Percentiles rank a stretch among this genome's conserved stretches.
These are phyloP conservation scores for Macroventuria anomochaeta DNA, from an alignment of 2,329 filamentous ascomycete species.

Conservation along the genomic window DNA sequence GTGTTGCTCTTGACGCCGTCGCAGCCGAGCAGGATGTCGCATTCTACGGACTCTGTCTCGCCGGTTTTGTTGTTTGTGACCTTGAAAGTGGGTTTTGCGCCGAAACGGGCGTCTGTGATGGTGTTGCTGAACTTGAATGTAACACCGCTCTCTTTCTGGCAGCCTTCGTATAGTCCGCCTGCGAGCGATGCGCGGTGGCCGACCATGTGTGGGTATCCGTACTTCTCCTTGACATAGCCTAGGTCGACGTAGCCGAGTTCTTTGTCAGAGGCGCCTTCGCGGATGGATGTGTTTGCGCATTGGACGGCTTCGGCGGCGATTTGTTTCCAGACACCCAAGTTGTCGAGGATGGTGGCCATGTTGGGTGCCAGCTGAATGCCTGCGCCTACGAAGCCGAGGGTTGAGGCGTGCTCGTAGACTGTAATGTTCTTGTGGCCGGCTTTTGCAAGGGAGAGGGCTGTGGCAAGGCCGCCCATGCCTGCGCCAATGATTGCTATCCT, in stretches of 20 bases:
- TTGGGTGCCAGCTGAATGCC: conserved; percentile 87
- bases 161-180: conserved; percentile 72
- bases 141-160: conserved; percentile 65
- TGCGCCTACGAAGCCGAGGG: conserved; percentile 81
- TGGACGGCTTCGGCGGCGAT: conserved; percentile 75
- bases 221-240: conserved; percentile 69
- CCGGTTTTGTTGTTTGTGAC: conserved; percentile 62
- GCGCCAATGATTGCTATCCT: conserved; percentile 46
- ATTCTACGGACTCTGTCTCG: conserved; percentile 60
- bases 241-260: conserved; percentile 76
- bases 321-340: conserved; percentile 73
- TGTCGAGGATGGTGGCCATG: conserved; percentile 76
- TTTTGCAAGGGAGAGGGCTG: conserved; percentile 75
- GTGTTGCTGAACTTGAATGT: conserved; percentile 71
- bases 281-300: conserved; percentile 74
- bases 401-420: conserved; percentile 75
- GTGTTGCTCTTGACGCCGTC: conserved; percentile 59
- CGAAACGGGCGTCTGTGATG: conserved; percentile 62
- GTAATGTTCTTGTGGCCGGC: conserved; percentile 76
- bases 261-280: conserved; percentile 71
- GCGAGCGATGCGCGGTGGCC: conserved; percentile 78
- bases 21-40: conserved; percentile 54
- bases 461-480: conserved; percentile 81
- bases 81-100: conserved; percentile 65
- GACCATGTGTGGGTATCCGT: conserved; percentile 79